Conservation (phyloP, 768 basidiomycete species). For the Infundibulicybe gibba region DNA sequence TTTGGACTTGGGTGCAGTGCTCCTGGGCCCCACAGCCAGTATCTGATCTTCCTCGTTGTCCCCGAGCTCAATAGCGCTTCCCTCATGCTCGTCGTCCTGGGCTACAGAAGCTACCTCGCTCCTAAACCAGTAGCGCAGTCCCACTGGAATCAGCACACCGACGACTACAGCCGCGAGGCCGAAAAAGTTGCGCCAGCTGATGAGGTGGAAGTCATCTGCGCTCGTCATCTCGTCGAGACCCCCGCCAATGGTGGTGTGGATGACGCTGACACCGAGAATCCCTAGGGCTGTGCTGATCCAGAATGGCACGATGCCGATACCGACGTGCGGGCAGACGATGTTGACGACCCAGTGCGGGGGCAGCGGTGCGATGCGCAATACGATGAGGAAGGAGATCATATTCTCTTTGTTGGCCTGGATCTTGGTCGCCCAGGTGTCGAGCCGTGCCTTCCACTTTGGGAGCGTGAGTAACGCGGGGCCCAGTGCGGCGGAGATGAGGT, state of each 20-base stretch:
- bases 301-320: slow-evolving; percentile 81
- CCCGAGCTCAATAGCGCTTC: slow-evolving; percentile 18
- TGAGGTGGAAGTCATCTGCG: slow-evolving; percentile 87
- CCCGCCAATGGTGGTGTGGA: slow-evolving; percentile 93
- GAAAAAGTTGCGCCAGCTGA: slow-evolving; percentile 90
- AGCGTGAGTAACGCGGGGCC: slow-evolving; percentile 89
- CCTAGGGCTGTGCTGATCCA: slow-evolving; percentile 91
- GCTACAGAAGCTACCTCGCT: slow-evolving; percentile 46
- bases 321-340: slow-evolving; percentile 87
- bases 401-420: slow-evolving; percentile 79
- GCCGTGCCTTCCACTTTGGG: slow-evolving; percentile 77
- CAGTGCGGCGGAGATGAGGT: slow-evolving; percentile 86
- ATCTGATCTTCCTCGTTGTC: slow-evolving; percentile 40
- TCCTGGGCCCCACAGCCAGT: slow-evolving; percentile 53
- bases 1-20: slow-evolving; percentile 38
- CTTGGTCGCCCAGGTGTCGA: slow-evolving; percentile 81
- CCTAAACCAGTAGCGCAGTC: slow-evolving; percentile 79
- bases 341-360: slow-evolving; percentile 98
- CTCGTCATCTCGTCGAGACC: slow-evolving; percentile 95
- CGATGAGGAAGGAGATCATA: slow-evolving; percentile 88
- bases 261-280: slow-evolving; percentile 86
- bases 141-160: slow-evolving; percentile 93
- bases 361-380: slow-evolving; percentile 91
- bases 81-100: slow-evolving; percentile 28
- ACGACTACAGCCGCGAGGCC: slow-evolving; percentile 80